Conservation (phyloP, 352 stramenopile genomes). For the Globisporangium irregulare region DNA sequence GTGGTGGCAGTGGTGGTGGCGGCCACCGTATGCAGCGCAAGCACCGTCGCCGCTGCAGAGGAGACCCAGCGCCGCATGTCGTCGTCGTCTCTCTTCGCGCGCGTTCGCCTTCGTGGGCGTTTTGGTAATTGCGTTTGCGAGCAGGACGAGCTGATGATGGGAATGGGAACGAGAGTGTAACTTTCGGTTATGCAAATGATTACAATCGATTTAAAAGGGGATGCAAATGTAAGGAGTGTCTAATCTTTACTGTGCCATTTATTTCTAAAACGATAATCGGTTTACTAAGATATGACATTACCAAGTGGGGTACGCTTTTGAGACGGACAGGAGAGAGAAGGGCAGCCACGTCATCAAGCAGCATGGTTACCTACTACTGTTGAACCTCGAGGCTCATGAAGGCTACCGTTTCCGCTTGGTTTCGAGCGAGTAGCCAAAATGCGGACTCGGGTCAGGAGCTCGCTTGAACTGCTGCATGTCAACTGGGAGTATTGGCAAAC, state of each 20-base stretch:
- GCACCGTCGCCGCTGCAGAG: not conserved
- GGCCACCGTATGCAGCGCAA: slow-evolving; percentile 1
- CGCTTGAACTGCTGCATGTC: not conserved
- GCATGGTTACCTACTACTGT: not conserved
- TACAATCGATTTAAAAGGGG: not conserved
- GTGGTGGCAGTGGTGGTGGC: not conserved
- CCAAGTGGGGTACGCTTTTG: not conserved
- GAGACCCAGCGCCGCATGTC: slow-evolving; percentile 7
- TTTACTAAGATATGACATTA: not conserved
- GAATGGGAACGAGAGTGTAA: not conserved
- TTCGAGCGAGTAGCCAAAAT: not conserved
- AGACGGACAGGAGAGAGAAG: not conserved
- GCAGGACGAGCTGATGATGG: not conserved
- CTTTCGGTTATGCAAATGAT: not conserved
- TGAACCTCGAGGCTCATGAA: not conserved
- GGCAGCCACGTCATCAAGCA: not conserved
- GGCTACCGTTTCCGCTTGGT: too few relatives aligned
- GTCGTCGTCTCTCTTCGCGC: not conserved
- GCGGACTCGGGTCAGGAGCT: not conserved
- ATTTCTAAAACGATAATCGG: not conserved
- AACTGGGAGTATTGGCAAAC: not conserved
- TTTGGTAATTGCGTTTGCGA: not conserved
- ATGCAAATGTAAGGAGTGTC: not conserved
- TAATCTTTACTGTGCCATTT: not conserved
- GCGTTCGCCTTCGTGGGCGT: not conserved